A percentile compares a stretch with the other conserved stretches of the same genome.
These are phyloP conservation scores for Linnemannia elongata DNA, from an alignment of 192 early-diverging fungal genomes.

Conservation along the genomic window DNA sequence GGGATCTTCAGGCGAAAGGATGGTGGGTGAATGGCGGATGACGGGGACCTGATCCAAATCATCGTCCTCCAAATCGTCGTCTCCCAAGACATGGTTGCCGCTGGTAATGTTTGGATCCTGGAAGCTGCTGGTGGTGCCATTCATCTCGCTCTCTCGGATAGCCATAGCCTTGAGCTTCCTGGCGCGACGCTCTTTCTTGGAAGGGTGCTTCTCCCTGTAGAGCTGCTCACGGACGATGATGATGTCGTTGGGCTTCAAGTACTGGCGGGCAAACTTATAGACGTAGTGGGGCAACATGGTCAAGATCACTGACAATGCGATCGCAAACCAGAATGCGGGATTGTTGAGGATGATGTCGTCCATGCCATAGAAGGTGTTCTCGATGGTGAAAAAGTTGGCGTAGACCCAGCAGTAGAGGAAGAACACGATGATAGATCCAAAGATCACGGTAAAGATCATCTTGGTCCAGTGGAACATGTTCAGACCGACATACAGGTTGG, in stretches of 20 bases:
- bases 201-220: conserved; percentile 52
- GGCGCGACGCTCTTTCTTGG: conserved; percentile 54
- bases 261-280: conserved; percentile 75
- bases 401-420: conserved; percentile 59
- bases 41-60: conserved; percentile 48
- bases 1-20: conserved; percentile 45
- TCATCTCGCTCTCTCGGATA: conserved; percentile 22
- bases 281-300: conserved; percentile 84
- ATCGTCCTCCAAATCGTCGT: conserved; percentile 41
- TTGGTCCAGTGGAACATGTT: conserved; percentile 84
- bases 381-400: conserved; percentile 53
- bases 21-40: conserved; percentile 49
- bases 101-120: conserved; percentile 27
- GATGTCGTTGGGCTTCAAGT: conserved; percentile 83
- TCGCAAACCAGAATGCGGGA: conserved; percentile 77
- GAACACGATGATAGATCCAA: conserved; percentile 55
- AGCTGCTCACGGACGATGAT: conserved; percentile 89
- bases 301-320: conserved; percentile 68
- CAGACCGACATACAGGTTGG: conserved; percentile 84
- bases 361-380: conserved; percentile 66
- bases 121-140: conserved; percentile 34
- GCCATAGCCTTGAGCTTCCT: conserved; percentile 46
- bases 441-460: conserved; percentile 70
- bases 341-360: conserved; percentile 72
- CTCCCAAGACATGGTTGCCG: conserved; percentile 36